A percentile compares a stretch with the other conserved stretches of the same genome.
These are phyloP conservation scores for Pyrenopolyporus hunteri DNA, from an alignment of 495 filamentous ascomycete species.

Conservation along the genomic window DNA sequence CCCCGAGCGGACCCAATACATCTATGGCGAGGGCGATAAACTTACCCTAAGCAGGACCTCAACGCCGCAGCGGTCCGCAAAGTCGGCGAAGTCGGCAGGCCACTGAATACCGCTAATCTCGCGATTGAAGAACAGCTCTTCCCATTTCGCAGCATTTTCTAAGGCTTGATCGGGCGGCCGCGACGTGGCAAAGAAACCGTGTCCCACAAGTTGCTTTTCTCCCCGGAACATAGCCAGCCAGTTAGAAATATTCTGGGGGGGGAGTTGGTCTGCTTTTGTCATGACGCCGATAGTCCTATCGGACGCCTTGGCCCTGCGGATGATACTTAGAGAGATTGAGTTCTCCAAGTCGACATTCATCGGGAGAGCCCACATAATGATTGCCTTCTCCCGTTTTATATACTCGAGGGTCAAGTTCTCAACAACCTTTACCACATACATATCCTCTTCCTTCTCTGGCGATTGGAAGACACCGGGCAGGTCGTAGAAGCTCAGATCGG, in stretches of 20 bases:
- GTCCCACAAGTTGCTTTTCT: constrained; percentile 59
- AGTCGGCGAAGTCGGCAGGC: constrained; percentile 51
- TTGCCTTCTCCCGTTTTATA: constrained; percentile 65
- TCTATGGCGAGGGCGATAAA: background rate
- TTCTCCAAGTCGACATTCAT: constrained; percentile 78
- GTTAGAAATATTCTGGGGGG: constrained; percentile 54
- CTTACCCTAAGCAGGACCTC: constrained; percentile 57
- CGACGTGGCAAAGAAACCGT: constrained; percentile 70
- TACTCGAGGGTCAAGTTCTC: constrained; percentile 72
- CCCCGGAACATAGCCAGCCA: constrained; percentile 67
- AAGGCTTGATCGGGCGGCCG: constrained; percentile 53
- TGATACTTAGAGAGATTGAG: constrained; percentile 69
- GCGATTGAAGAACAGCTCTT: constrained; percentile 63
- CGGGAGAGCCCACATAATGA: constrained; percentile 74
- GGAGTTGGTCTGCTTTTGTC: constrained; percentile 77
- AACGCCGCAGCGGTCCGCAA: constrained; percentile 63
- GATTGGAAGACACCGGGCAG: constrained; percentile 79
- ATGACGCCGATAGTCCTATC: constrained; percentile 74
- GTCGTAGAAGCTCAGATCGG: constrained; percentile 79
- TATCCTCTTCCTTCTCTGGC: constrained; percentile 63
- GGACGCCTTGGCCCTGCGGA: constrained; percentile 63
- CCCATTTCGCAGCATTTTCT: constrained; percentile 59
- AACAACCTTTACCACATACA: constrained; percentile 69
- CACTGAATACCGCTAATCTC: constrained; percentile 45
- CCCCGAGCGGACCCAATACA: too few species aligned